Conservation (phyloP, 2,329 filamentous ascomycete genomes). For the Cladophialophora chaetospira region DNA sequence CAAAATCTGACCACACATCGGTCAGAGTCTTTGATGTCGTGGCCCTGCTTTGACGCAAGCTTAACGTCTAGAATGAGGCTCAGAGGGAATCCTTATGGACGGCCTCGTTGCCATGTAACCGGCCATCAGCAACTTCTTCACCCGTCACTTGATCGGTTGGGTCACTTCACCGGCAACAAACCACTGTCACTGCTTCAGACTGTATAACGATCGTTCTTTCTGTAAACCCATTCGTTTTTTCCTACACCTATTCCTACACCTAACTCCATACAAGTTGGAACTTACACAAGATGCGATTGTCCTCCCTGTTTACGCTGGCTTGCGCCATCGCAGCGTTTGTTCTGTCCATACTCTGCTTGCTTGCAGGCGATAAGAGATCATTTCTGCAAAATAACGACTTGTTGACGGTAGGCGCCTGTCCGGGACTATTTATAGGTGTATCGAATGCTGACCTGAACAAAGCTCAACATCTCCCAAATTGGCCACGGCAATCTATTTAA, state of each 20-base stretch:
- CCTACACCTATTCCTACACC: not conserved
- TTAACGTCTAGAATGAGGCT: constrained; percentile 4
- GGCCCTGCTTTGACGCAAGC: constrained; percentile 22
- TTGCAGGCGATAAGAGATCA: constrained; percentile 59
- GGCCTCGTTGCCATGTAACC: constrained; percentile 3
- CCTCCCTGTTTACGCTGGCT: constrained; percentile 53
- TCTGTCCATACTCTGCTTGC: constrained; percentile 61
- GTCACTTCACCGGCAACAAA: not conserved
- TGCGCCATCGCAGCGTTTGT: constrained; percentile 58
- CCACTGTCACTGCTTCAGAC: too few species aligned
- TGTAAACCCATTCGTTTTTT: constrained; percentile 9
- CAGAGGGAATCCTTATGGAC: not conserved
- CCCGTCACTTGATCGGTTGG: not conserved
- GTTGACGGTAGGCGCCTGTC: constrained; percentile 51
- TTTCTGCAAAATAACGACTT: constrained; percentile 61
- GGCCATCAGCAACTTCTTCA: constrained; percentile 1
- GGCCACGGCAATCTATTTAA: constrained; percentile 43
- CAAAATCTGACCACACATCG: constrained; percentile 16
- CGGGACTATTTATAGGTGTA: not conserved
- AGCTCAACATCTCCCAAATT: constrained; percentile 61
- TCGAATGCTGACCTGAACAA: constrained; percentile 13
- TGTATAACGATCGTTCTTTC: not conserved
- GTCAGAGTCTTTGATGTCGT: constrained; percentile 1
- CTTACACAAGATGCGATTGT: constrained; percentile 45
- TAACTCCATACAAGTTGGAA: not conserved